Conservation (phyloP, 176 grass and related monocot species). For the Eragrostis curvula region DNA sequence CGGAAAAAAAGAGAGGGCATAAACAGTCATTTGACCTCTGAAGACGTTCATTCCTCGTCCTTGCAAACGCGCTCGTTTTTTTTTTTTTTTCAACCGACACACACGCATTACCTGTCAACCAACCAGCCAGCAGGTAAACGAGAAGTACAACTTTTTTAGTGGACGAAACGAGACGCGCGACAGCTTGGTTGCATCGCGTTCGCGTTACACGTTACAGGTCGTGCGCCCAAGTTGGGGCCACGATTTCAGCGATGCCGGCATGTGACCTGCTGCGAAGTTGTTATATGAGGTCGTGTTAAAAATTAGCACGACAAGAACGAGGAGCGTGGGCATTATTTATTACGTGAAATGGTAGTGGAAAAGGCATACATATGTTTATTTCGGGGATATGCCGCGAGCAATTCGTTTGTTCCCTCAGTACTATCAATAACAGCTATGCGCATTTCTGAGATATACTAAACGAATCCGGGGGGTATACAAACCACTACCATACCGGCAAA, state of each 20-base stretch:
- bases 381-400: slow-evolving; percentile 6
- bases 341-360: background rate
- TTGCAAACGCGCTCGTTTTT: background rate
- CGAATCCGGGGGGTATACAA: background rate
- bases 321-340: background rate
- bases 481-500: no score
- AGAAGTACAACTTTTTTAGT: background rate
- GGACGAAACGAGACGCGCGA: background rate
- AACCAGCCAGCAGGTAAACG: background rate
- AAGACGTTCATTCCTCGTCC: background rate
- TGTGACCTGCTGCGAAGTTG: background rate
- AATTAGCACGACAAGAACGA: slow-evolving; percentile 33
- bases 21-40: background rate
- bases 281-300: background rate
- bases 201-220: background rate
- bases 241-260: slow-evolving; percentile 5
- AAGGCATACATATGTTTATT: background rate
- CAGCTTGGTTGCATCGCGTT: slow-evolving; percentile 1
- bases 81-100: background rate
- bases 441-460: background rate
- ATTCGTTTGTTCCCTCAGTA: slow-evolving; percentile 5
- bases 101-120: background rate
- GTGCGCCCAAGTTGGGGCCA: slow-evolving; percentile 28
- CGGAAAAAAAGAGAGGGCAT: background rate
- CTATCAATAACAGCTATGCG: background rate